These are phyloP conservation scores for Neophaeococcomyces aloes DNA, from an alignment of 2,329 filamentous ascomycete species.

Conservation along the genomic window DNA sequence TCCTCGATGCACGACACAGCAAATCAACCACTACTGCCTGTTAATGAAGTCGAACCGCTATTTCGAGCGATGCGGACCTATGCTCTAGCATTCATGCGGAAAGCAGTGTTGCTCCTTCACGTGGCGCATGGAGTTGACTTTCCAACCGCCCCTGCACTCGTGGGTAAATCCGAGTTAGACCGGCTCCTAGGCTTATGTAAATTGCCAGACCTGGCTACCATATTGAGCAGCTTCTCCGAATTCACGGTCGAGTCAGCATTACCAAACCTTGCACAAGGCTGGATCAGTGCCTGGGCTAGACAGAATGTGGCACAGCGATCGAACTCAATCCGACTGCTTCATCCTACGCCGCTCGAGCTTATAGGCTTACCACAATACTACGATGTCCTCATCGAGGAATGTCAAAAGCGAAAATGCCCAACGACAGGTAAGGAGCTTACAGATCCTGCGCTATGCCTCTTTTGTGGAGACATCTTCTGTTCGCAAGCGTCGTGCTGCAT, in stretches of 20 bases:
- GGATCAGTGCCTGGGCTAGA: slow-evolving; percentile 57
- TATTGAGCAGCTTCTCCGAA: slow-evolving; percentile 52
- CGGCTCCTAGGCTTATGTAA: slow-evolving; percentile 67
- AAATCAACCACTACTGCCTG: slow-evolving; percentile 7
- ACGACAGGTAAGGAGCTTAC: slow-evolving; percentile 83
- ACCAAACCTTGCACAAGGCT: slow-evolving; percentile 50
- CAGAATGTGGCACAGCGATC: slow-evolving; percentile 22
- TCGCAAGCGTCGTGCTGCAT: slow-evolving; percentile 88
- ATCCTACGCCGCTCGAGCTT: slow-evolving; percentile 88
- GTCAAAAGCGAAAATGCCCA: slow-evolving; percentile 70
- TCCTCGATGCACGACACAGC: slow-evolving; percentile 4
- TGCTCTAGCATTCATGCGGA: slow-evolving; percentile 80
- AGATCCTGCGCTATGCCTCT: slow-evolving; percentile 83
- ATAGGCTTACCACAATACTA: slow-evolving; percentile 87
- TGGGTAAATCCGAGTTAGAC: slow-evolving; percentile 66
- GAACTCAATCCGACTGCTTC: slow-evolving; percentile 47
- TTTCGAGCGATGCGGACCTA: slow-evolving; percentile 56
- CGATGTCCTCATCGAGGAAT: slow-evolving; percentile 84
- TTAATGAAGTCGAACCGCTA: slow-evolving; percentile 10
- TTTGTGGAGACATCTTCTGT: slow-evolving; percentile 96
- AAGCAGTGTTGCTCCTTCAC: slow-evolving; percentile 71
- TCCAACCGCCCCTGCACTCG: slow-evolving; percentile 53
- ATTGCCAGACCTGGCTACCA: slow-evolving; percentile 67
- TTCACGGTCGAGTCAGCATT: slow-evolving; percentile 33
- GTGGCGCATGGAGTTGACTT: slow-evolving; percentile 85